These are phyloP conservation scores for Diaporthe vaccinii DNA, from an alignment of 2,329 filamentous ascomycete species.

Conservation along the genomic window DNA sequence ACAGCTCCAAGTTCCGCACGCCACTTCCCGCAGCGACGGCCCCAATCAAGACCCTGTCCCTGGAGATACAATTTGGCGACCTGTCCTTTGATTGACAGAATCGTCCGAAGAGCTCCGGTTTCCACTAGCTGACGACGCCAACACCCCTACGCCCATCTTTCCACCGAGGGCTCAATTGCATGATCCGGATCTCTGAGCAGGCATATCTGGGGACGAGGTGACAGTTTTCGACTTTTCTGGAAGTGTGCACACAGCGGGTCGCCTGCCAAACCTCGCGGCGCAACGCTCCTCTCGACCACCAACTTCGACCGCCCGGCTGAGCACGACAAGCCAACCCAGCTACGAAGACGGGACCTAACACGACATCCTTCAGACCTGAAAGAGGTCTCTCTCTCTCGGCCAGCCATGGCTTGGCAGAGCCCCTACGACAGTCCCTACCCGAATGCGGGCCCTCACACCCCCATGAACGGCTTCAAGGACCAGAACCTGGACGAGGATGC, in stretches of 20 bases:
- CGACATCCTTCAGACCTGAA: background rate
- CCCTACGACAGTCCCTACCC: slow-evolving; percentile 40
- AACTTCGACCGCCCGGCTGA: background rate
- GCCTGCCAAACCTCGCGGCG: slow-evolving; percentile 19
- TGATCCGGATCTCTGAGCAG: background rate
- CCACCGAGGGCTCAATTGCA: slow-evolving; percentile 17
- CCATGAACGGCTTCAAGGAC: slow-evolving; percentile 85
- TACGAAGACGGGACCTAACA: background rate
- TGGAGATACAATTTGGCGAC: slow-evolving; percentile 32
- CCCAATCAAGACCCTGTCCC: slow-evolving; percentile 21
- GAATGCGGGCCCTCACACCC: slow-evolving; percentile 20
- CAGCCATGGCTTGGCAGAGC: slow-evolving; percentile 40
- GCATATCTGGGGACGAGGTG: slow-evolving; percentile 6
- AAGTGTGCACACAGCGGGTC: background rate
- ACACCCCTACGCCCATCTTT: background rate
- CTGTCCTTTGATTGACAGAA: slow-evolving; percentile 34
- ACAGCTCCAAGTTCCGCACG: slow-evolving; percentile 6
- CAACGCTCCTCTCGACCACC: slow-evolving; percentile 12
- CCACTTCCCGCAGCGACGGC: slow-evolving; percentile 20
- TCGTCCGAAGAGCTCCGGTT: slow-evolving; percentile 5
- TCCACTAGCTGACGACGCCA: slow-evolving; percentile 31
- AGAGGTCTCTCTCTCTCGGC: background rate
- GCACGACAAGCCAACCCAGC: slow-evolving; percentile 1
- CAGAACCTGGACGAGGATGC: slow-evolving; percentile 80
- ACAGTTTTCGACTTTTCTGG: background rate